Percentiles rank a stretch among this genome's conserved stretches.
Conservation (phyloP, 805 yeast genomes). For the Lipomyces orientalis region DNA sequence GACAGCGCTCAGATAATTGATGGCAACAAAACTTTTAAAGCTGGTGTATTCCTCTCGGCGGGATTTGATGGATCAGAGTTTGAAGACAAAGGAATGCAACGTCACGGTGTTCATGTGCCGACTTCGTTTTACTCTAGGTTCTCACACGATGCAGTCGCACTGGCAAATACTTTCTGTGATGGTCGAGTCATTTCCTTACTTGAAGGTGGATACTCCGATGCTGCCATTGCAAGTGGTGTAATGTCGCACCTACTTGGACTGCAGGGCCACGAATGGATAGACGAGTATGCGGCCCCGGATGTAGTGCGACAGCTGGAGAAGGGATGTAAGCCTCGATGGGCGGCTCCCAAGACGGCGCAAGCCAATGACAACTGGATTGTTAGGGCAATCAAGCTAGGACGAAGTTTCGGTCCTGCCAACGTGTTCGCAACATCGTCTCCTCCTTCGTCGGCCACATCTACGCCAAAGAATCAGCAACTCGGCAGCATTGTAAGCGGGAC, state of each 20-base stretch:
- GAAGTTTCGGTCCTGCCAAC: conserved; percentile 42
- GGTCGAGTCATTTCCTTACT: conserved; percentile 71
- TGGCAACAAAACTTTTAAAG: conserved; percentile 51
- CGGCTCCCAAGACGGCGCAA: conserved; percentile 17
- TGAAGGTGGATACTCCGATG: conserved; percentile 88
- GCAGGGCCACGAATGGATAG: conserved; percentile 44
- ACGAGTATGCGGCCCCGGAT: conserved; percentile 18
- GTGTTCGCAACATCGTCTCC: background rate
- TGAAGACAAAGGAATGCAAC: conserved; percentile 82
- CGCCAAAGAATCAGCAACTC: conserved; percentile 6
- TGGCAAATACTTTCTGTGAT: conserved; percentile 65
- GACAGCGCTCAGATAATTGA: background rate
- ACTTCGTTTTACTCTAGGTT: conserved; percentile 76
- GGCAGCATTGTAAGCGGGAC: background rate
- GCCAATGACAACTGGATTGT: conserved; percentile 31
- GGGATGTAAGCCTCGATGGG: conserved; percentile 30
- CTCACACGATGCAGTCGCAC: conserved; percentile 70
- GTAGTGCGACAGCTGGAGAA: conserved; percentile 24
- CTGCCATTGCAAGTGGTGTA: conserved; percentile 78
- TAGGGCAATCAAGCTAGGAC: conserved; percentile 44
- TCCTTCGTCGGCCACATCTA: background rate
- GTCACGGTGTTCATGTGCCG: conserved; percentile 82
- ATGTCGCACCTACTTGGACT: conserved; percentile 79
- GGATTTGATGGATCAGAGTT: conserved; percentile 89
- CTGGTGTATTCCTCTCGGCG: conserved; percentile 75